Conservation (phyloP, 2,329 filamentous ascomycete genomes). For the Cordyceps javanica region DNA sequence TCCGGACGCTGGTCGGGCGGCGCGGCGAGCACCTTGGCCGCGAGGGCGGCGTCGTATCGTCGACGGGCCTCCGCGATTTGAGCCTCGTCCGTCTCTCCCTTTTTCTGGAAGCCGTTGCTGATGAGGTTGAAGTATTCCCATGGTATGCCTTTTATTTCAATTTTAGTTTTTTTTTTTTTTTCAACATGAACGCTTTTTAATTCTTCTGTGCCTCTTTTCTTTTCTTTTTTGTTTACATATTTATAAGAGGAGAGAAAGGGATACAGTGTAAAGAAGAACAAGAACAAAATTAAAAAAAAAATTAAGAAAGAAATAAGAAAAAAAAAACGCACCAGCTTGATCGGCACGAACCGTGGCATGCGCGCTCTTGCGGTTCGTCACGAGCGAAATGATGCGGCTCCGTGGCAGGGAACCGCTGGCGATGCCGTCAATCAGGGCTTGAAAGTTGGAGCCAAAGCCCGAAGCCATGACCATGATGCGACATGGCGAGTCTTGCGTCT, state of each 20-base stretch:
- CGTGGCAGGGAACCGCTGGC: conserved; percentile 32
- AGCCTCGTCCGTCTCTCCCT: conserved; percentile 53
- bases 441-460: conserved; percentile 71
- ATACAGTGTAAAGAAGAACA: background rate
- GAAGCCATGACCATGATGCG: conserved; percentile 64
- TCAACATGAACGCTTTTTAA: too few species aligned
- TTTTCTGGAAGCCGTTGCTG: conserved; percentile 56
- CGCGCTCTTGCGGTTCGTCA: conserved; percentile 43
- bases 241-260: too few species aligned
- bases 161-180: background rate
- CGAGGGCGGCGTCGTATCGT: conserved; percentile 70
- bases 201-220: too few species aligned
- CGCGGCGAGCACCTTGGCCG: conserved; percentile 52
- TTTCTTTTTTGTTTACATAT: background rate
- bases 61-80: conserved; percentile 52
- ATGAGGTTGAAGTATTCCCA: conserved; percentile 78
- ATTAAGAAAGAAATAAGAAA: background rate
- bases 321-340: conserved; percentile 32
- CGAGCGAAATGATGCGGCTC: conserved; percentile 39
- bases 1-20: conserved; percentile 51
- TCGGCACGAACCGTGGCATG: conserved; percentile 36
- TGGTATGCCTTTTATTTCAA: conserved; percentile 47
- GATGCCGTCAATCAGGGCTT: conserved; percentile 58
- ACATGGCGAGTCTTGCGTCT: conserved; percentile 22
- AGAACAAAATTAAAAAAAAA: background rate